phyloP scores from a whole-genome alignment of 2,329 filamentous ascomycete species.

The Colletotrichum somersetense region DNA sequence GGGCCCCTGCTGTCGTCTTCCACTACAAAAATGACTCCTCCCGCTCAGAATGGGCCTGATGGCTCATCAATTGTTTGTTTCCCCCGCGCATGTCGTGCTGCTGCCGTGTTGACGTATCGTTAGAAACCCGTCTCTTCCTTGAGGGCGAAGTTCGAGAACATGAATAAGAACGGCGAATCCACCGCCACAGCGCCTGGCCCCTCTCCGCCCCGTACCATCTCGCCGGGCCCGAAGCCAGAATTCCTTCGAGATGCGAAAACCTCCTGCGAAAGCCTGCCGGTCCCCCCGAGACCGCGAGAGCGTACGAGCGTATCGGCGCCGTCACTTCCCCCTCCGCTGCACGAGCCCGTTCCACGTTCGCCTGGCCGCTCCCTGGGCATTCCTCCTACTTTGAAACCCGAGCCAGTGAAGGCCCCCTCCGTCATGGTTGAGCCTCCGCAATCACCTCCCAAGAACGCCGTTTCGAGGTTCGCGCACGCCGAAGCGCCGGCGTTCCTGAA shows the following conservation, averaged over 20 bases:
- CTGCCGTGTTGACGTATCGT: conserved; percentile 45
- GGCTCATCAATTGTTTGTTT: conserved; percentile 78
- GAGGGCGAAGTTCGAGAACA: conserved; percentile 84
- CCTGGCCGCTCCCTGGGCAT: conserved; percentile 56
- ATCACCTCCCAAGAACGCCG: conserved; percentile 71
- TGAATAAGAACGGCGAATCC: conserved; percentile 65
- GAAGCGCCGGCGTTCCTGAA: conserved; percentile 63
- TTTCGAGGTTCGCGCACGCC: conserved; percentile 50
- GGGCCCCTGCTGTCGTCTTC: conserved; percentile 46
- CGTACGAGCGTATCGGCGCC: conserved; percentile 41
- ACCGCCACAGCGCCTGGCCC: conserved; percentile 45
- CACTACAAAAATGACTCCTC: conserved; percentile 52
- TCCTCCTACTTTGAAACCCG: conserved; percentile 60
- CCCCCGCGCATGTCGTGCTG: background rate
- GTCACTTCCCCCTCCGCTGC: conserved; percentile 43
- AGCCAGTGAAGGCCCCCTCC: conserved; percentile 65
- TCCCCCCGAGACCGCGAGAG: conserved; percentile 46
- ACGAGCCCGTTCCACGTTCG: conserved; percentile 43
- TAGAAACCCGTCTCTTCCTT: conserved; percentile 87
- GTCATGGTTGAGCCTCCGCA: conserved; percentile 78
- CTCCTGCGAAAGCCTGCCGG: conserved; percentile 52
- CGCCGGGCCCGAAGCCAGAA: conserved; percentile 58
- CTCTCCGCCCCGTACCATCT: conserved; percentile 50
- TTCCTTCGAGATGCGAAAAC: conserved; percentile 57
- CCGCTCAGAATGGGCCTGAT: conserved; percentile 73